Evolutionary conservation across 2,329 filamentous ascomycete genomes (phyloP).

Genomic region (Cadophora sp.): DNA sequence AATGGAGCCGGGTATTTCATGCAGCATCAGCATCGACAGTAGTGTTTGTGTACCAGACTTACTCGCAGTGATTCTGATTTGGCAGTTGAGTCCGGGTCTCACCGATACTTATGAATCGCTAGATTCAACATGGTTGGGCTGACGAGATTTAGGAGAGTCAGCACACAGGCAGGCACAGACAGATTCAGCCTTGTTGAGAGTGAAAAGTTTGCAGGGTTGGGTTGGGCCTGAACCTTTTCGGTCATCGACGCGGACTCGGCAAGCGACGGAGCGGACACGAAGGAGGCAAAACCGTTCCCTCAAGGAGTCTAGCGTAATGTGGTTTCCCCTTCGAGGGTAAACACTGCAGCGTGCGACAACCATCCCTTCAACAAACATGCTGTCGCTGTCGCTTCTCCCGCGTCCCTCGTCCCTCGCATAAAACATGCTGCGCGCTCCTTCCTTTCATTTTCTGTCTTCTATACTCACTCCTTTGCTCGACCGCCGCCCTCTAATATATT

Average conservation of each 20-base stretch:
- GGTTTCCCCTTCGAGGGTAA: not conserved
- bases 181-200: conserved; percentile 14
- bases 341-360: not conserved
- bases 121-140: not conserved
- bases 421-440: conserved; percentile 9
- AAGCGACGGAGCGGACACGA: not conserved
- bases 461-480: not conserved
- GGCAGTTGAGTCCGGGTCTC: not conserved
- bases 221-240: not conserved
- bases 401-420: conserved; percentile 13
- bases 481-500: not conserved
- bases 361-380: not conserved
- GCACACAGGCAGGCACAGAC: not conserved
- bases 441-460: not conserved
- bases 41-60: not conserved
- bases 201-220: not conserved
- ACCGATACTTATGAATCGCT: not conserved
- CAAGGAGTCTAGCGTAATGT: not conserved
- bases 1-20: conserved; percentile 14
- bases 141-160: not conserved
- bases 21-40: not conserved
- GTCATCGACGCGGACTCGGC: not conserved
- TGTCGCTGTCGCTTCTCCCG: not conserved
- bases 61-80: not conserved
- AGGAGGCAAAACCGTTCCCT: not conserved